Conservation (phyloP, 2,329 filamentous ascomycete genomes). For the Cladophialophora yegresii region DNA sequence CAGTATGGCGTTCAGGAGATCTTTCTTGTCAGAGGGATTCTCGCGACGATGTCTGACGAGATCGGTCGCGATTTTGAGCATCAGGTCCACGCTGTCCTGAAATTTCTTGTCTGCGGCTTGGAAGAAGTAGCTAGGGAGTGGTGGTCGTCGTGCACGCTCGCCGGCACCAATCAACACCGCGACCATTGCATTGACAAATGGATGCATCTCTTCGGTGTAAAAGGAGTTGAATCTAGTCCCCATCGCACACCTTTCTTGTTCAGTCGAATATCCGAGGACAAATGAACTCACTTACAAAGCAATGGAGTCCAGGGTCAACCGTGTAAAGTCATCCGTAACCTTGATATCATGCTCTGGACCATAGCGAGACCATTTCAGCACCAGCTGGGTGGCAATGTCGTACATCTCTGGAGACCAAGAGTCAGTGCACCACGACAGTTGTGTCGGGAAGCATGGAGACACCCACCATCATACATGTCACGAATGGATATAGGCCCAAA, state of each 20-base stretch:
- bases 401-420: constrained; percentile 21
- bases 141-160: constrained; percentile 52
- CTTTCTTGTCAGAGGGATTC: constrained; percentile 55
- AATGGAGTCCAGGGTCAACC: constrained; percentile 70
- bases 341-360: constrained; percentile 60
- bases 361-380: constrained; percentile 48
- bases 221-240: constrained; percentile 73
- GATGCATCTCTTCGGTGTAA: constrained; percentile 68
- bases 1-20: constrained; percentile 63
- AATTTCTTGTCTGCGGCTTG: constrained; percentile 13
- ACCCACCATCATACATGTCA: constrained; percentile 44
- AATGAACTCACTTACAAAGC: constrained; percentile 50
- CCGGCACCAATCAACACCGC: constrained; percentile 61
- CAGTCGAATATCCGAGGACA: neutral
- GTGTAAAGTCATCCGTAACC: constrained; percentile 68
- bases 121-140: constrained; percentile 43
- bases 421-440: constrained; percentile 26
- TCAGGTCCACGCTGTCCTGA: constrained; percentile 24
- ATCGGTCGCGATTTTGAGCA: constrained; percentile 41
- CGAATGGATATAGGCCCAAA: constrained; percentile 51
- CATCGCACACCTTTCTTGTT: constrained; percentile 58
- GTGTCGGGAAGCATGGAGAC: neutral
- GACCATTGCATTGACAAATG: constrained; percentile 68
- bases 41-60: constrained; percentile 58
- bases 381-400: constrained; percentile 44